Evolutionary conservation across 2,329 filamentous ascomycete genomes (phyloP), one percentile per base, ranked within the genome.

Genomic region (Cordyceps cicadae): DNA sequence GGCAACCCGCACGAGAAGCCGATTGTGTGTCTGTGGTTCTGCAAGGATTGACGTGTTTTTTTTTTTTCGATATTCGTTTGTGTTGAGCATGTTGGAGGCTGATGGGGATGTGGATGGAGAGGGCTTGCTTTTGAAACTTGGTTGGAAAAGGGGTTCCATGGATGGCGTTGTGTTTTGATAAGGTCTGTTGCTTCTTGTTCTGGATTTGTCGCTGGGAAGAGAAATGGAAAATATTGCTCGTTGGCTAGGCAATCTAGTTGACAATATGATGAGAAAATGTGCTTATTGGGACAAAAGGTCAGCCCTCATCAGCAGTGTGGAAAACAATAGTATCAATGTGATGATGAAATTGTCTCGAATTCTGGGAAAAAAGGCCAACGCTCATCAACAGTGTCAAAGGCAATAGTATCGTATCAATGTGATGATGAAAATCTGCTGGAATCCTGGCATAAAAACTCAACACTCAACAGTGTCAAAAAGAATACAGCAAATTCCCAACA

Each of bases 11-110:
- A 77, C 0, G 75, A 77, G 65, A 81, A 80, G 70, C 79, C 80
- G 0, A 77, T 85, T 3, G 79, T 86, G n/a, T 86, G 82, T 69
- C 64, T 87, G 17, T 87, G 83, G 76, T 74, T 85, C 59, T 81
- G 78, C 19, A 84, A 82, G 69, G 78, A 76, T 54, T 83, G 19
- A 51, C 24, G 4, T 24, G 24, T 24, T 4, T 24, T 24, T 24
- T 24, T 24, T 24, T 21, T 32, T 29, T 29, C 29, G 17, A n/a
- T 26, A n/a, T 48, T 48, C 4, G n/a, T n/a, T n/a, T 41, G 56
- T 34, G 14, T 21, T 21, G 19, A 45, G 17, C 15, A 12, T 49
- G 29, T 49, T 19, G 39, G 26, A 19, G 17, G 17, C 21, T 9
- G 15, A 7, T 39, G 37, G 51, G 51, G 29, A 29, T 29, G 26